phyloP scores from a whole-genome alignment of 345 rosid species.

The Euphorbia peplus region DNA sequence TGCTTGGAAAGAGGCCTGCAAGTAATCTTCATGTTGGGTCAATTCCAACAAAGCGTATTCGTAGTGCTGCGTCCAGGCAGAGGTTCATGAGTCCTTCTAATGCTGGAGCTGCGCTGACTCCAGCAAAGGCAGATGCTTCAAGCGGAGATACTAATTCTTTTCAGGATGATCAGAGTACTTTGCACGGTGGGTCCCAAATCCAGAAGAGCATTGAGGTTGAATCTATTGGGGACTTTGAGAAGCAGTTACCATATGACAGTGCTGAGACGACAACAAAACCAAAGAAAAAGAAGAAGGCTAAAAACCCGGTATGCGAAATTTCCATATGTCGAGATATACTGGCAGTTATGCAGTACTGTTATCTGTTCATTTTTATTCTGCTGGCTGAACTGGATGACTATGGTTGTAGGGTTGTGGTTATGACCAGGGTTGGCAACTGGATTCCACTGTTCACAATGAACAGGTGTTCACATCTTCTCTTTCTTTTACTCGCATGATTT shows the following conservation, averaged over 20 bases:
- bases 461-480: constrained; percentile 47
- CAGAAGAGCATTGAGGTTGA: constrained; percentile 84
- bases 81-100: constrained; percentile 63
- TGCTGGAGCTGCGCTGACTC: constrained; percentile 48
- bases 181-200: constrained; percentile 66
- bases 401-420: constrained; percentile 69
- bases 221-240: constrained; percentile 63
- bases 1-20: constrained; percentile 66
- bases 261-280: constrained; percentile 76
- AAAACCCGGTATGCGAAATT: constrained; percentile 47
- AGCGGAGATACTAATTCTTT: constrained; percentile 95
- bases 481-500: not conserved
- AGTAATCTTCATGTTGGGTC: constrained; percentile 56
- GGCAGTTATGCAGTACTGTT: constrained; percentile 4
- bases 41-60: constrained; percentile 86
- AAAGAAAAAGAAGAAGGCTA: constrained; percentile 87
- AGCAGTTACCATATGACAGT: constrained; percentile 60
- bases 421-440: constrained; percentile 79
- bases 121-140: constrained; percentile 77
- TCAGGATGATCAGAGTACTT: constrained; percentile 89
- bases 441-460: constrained; percentile 56
- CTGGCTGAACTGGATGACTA: constrained; percentile 21
- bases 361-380: constrained; percentile 17
- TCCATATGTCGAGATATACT: constrained; percentile 19
- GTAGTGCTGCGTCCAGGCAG: constrained; percentile 85